Base-by-base conservation (phyloP, 495 filamentous ascomycete genomes). In the Pyrenula massariospora region DNA sequence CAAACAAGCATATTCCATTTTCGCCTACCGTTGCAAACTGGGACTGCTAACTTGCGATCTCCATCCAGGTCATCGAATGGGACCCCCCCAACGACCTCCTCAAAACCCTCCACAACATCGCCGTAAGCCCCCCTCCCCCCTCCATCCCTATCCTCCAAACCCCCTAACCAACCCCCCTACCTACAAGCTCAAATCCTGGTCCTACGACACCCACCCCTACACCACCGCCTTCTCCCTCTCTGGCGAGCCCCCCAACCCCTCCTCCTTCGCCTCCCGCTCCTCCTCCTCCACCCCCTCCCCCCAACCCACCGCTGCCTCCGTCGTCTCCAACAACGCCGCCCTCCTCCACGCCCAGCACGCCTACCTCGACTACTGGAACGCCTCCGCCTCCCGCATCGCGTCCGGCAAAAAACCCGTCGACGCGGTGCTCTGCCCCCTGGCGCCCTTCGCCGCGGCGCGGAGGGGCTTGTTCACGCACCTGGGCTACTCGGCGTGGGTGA, bases 301-400 rank as follows among this genome's bases (percentile, higher is more conserved):
- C 31, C 31, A 8, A 8, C 31, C 31, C 31, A n/a, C n/a, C n/a
- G 31, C 31, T 15, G 5, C 31, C 5, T 42, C 31, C 31, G 31
- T 42, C 31, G 8, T 42, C 31, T 42, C 31, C 31, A 42, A 42
- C 31, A 42, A 42, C 31, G 31, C 31, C 31, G 31, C 31, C 31
- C 31, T 8, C 5, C 31, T 42, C 31, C 8, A 5, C 31, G 15
- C 31, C 15, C 31, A 42, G 31, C 8, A 5, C 31, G 58, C 73
- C 50, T 85, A 86, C 59, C 75, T 83, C 75, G 82, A 84, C 31
- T 87, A 85, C 67, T 88, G 84, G 84, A 82, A 84, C 59, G 76
- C 66, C 50, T 86, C 83, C 0, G 68, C 66, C 1, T 59, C 70
- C 20, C 25, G 68, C 15, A 84, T 79, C 1, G 71, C 72, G 10